Conservation (phyloP, 345 rosid species). For the Crucihimalaya himalaica region DNA sequence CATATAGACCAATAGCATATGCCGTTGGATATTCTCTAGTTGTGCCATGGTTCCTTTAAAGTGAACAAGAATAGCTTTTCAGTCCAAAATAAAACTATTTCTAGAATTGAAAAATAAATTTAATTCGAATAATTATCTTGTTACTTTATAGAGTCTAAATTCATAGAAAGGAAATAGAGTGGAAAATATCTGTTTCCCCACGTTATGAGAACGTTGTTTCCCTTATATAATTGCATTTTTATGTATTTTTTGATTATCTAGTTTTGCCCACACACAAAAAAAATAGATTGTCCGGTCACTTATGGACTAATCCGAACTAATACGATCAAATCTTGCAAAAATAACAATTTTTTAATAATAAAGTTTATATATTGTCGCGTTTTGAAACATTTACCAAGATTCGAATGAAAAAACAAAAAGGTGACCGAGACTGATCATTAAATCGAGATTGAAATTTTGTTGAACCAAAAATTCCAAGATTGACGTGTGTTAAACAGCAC, state of each 20-base stretch:
- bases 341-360: not conserved
- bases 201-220: slow-evolving; percentile 1
- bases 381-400: not conserved
- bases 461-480: not conserved
- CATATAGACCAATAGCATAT: slow-evolving; percentile 46
- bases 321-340: not conserved
- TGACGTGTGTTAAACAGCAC: not conserved
- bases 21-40: slow-evolving; percentile 53
- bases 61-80: slow-evolving; percentile 28
- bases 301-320: not conserved
- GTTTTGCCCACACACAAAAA: too few species aligned
- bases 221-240: not conserved
- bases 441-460: not conserved
- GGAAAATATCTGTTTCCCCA: slow-evolving; percentile 22
- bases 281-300: not conserved
- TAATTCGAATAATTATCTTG: slow-evolving; percentile 15
- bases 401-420: not conserved
- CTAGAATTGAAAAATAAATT: not conserved
- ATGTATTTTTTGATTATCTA: too few species aligned
- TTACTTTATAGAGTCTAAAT: slow-evolving; percentile 25
- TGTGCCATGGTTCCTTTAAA: slow-evolving; percentile 33
- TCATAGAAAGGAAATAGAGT: not conserved
- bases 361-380: not conserved
- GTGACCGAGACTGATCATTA: not conserved
- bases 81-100: slow-evolving; percentile 20